A percentile compares a stretch with the other conserved stretches of the same genome.
These are phyloP conservation scores for Helotiales sp. DNA, from an alignment of 2,329 filamentous ascomycete genomes.

Conservation along the genomic window DNA sequence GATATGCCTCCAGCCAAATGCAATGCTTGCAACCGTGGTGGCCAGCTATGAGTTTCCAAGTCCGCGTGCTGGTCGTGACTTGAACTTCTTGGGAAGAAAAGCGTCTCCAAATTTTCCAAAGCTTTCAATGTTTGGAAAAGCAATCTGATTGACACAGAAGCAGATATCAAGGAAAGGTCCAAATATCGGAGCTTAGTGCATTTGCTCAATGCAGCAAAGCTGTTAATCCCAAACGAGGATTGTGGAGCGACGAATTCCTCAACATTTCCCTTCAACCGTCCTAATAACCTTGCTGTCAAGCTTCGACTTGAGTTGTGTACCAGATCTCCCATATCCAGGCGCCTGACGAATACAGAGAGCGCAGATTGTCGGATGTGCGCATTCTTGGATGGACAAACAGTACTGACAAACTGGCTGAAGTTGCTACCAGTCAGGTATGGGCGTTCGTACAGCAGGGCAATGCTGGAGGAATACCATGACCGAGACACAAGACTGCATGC, in stretches of 20 bases:
- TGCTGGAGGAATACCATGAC: conserved; percentile 32
- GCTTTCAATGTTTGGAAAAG: conserved; percentile 34
- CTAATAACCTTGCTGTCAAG: conserved; percentile 34
- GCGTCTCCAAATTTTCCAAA: conserved; percentile 31
- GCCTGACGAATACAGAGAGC: conserved; percentile 30
- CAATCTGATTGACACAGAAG: conserved; percentile 32
- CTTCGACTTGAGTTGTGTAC: conserved; percentile 34
- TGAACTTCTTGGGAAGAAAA: conserved; percentile 35
- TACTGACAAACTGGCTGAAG: conserved; percentile 34
- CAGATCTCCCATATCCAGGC: conserved; percentile 35
- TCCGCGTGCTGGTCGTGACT: conserved; percentile 19
- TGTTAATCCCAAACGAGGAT: conserved; percentile 36
- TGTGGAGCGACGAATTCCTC: conserved; percentile 37
- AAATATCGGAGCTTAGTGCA: conserved; percentile 33
- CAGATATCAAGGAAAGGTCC: conserved; percentile 34
- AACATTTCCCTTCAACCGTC: conserved; percentile 35
- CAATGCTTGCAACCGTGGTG: conserved; percentile 32
- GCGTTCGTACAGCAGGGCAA: conserved; percentile 29
- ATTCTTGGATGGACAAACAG: conserved; percentile 38
- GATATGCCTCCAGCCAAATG: conserved; percentile 36
- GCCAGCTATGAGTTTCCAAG: conserved; percentile 30
- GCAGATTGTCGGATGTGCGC: conserved; percentile 35
- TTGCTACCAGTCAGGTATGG: conserved; percentile 33
- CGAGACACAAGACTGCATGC: conserved; percentile 33
- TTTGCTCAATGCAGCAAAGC: conserved; percentile 36